A percentile compares a stretch with the other conserved stretches of the same genome.
These are phyloP conservation scores for Lecanicillium sp. DNA, from an alignment of 2,329 filamentous ascomycete species.

Conservation along the genomic window DNA sequence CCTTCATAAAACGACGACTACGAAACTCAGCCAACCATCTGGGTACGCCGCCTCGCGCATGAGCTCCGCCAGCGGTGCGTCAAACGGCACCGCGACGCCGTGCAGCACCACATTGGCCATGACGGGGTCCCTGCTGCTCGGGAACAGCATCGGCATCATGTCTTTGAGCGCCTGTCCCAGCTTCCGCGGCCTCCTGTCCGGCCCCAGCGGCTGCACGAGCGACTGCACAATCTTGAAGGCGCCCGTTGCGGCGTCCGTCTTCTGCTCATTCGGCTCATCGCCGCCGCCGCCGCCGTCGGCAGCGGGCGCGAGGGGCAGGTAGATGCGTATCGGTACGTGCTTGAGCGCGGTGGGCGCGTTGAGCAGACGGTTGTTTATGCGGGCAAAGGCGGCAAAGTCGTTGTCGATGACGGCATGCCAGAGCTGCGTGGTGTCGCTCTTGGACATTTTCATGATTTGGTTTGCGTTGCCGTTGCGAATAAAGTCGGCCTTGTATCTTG, in stretches of 20 bases:
- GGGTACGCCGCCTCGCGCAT: constrained; percentile 79
- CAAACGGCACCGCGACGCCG: constrained; percentile 75
- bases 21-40: constrained; percentile 85
- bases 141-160: constrained; percentile 76
- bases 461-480: constrained; percentile 82
- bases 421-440: constrained; percentile 73
- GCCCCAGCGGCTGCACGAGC: constrained; percentile 50
- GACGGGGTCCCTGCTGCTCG: constrained; percentile 75
- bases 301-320: constrained; percentile 63
- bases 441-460: constrained; percentile 82
- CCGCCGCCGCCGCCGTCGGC: constrained; percentile 1
- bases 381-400: constrained; percentile 65
- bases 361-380: constrained; percentile 70
- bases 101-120: constrained; percentile 82
- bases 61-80: constrained; percentile 73
- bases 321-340: constrained; percentile 82
- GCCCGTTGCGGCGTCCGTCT: constrained; percentile 30
- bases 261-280: background rate
- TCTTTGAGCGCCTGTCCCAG: constrained; percentile 72
- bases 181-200: constrained; percentile 36
- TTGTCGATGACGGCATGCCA: constrained; percentile 79
- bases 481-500: constrained; percentile 62
- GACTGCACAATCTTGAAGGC: constrained; percentile 71
- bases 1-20: constrained; percentile 61
- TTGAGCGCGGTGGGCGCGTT: constrained; percentile 68